Evolutionary conservation across 345 rosid genomes (phyloP).

Genomic region (Hirschfeldia incana): DNA sequence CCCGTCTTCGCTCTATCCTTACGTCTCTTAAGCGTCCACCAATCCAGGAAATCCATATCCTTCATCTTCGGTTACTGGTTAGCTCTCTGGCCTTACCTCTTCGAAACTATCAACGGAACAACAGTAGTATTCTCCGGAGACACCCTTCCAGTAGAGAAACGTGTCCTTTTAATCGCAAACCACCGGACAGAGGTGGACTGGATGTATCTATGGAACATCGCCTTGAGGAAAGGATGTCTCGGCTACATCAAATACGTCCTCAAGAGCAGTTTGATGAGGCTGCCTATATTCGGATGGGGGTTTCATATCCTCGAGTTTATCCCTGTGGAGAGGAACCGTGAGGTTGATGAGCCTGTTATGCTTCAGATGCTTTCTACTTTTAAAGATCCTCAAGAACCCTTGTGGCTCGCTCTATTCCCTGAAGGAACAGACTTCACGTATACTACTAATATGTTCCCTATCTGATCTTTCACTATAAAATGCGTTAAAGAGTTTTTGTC

Average conservation of each 20-base stretch:
- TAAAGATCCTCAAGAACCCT: slow-evolving; percentile 65
- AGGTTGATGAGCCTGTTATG: slow-evolving; percentile 67
- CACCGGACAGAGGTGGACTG: slow-evolving; percentile 92
- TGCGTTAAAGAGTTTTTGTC: background rate
- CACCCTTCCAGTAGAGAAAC: slow-evolving; percentile 52
- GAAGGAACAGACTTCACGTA: slow-evolving; percentile 92
- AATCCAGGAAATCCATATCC: slow-evolving; percentile 56
- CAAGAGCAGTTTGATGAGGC: slow-evolving; percentile 79
- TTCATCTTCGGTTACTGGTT: slow-evolving; percentile 69
- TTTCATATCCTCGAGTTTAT: slow-evolving; percentile 83
- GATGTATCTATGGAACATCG: slow-evolving; percentile 92
- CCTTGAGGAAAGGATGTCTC: slow-evolving; percentile 69
- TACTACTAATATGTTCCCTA: slow-evolving; percentile 31
- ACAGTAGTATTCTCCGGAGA: slow-evolving; percentile 70
- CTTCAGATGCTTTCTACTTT: slow-evolving; percentile 62
- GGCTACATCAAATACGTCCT: slow-evolving; percentile 77
- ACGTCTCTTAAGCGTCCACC: slow-evolving; percentile 51
- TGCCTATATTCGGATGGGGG: slow-evolving; percentile 86
- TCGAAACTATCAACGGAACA: slow-evolving; percentile 73
- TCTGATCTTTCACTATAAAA: background rate
- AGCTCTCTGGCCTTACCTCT: slow-evolving; percentile 81
- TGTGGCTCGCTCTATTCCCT: slow-evolving; percentile 90
- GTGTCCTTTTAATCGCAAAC: slow-evolving; percentile 65
- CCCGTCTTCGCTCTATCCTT: slow-evolving; percentile 48
- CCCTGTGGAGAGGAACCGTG: slow-evolving; percentile 86